Evolutionary conservation across 2,329 filamentous ascomycete genomes (phyloP), one percentile per base, ranked within the genome.

Genomic region (Colletotrichum caudatum): DNA sequence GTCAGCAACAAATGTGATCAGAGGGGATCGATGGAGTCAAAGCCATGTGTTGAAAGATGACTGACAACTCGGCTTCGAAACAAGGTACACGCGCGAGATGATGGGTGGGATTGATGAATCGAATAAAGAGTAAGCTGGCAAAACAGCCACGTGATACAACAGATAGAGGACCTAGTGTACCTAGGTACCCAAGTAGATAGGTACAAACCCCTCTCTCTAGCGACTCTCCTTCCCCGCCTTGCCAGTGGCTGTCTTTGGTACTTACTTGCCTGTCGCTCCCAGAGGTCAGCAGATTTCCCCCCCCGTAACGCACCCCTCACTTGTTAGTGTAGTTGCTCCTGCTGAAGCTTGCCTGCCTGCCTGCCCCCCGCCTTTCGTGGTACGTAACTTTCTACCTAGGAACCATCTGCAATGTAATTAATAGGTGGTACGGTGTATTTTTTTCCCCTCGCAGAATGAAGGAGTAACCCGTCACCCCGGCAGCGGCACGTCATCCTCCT

Each of bases 401-500:
- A 20, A 44, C 41, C 16, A 20, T 20, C 18, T 46, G n/a, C 14
- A 5, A 5, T 11, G 46, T 48, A 48, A 11, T 9, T n/a, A 16
- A 6, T 20, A 44, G 14, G 41, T 44, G 44, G 6, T 46, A 18
- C 39, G 44, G 16, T 20, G 7, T 20, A 9, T 46, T n/a, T 46
- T n/a, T n/a, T 20, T 9, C 3, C 8, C 18, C n/a, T n/a, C 20
- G 54, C 44, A 50, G 26, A 37, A 53, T n/a, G 48, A 48, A 62
- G 54, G 29, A 46, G 54, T 54, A 46, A 26, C 59, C 60, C 46
- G 65, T 69, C 23, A 64, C 69, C 69, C 65, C 59, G 60, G 69
- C 69, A 72, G 69, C 69, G 58, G 54, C 69, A 72, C 65, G 69
- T 72, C 69, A 72, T 72, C 53, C 26, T 64, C 64, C 48, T 51